These are phyloP conservation scores for Pyricularia grisea DNA, from an alignment of 2,329 filamentous ascomycete species.

Conservation along the genomic window DNA sequence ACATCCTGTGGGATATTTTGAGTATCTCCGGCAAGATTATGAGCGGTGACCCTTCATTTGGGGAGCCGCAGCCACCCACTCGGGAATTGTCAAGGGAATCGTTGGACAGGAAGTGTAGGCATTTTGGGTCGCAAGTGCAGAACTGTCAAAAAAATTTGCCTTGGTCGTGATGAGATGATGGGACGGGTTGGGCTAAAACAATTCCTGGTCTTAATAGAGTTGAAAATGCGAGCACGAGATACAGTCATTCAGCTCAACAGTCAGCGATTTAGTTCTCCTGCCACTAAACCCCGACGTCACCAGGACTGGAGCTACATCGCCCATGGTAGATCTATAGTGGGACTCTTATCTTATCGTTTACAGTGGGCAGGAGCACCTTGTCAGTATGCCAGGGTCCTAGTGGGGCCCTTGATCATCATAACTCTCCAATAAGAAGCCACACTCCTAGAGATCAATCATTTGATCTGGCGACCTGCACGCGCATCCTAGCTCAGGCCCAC, in stretches of 20 bases:
- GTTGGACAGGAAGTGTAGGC: background rate
- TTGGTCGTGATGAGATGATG: background rate
- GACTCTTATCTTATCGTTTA: background rate
- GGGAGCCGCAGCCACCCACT: background rate
- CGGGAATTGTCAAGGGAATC: background rate
- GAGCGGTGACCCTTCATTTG: background rate
- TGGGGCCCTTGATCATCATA: background rate
- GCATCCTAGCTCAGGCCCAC: background rate
- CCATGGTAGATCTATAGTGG: background rate
- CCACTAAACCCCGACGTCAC: background rate
- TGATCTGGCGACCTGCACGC: background rate
- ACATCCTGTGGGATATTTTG: conserved; percentile 38
- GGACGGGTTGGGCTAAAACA: background rate
- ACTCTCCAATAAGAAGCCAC: background rate
- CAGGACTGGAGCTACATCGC: background rate
- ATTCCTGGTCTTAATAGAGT: background rate
- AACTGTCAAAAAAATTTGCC: background rate
- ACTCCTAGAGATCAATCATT: too few relatives aligned
- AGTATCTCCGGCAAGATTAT: background rate
- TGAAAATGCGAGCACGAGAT: background rate
- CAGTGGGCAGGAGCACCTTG: background rate
- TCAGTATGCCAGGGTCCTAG: background rate
- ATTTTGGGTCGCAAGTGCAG: background rate
- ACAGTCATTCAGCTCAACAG: background rate
- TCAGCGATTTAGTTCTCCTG: background rate